A percentile compares a stretch with the other conserved stretches of the same genome.
Evolutionary conservation across 23 red algal genomes (phyloP).

Genomic region (Cyanidium caldarium): DNA sequence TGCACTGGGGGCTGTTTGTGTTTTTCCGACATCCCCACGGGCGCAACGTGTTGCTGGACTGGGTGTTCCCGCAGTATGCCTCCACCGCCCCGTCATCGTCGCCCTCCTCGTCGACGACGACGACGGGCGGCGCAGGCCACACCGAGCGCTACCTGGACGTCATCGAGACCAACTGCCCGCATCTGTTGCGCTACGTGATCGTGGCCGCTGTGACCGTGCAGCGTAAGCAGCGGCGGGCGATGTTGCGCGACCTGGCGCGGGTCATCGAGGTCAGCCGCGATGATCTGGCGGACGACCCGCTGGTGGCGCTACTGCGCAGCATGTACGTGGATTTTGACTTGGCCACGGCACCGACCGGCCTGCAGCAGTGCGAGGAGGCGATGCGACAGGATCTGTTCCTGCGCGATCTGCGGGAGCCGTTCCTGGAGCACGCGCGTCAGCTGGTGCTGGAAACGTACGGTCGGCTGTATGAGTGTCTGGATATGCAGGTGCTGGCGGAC

Average conservation of each 20-base stretch:
- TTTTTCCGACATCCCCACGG: slow-evolving; percentile 78
- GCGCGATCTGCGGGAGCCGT: slow-evolving; percentile 46
- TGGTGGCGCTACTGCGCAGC: slow-evolving; percentile 72
- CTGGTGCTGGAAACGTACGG: slow-evolving; percentile 94
- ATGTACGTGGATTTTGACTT: slow-evolving; percentile 94
- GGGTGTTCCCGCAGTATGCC: slow-evolving; percentile 70
- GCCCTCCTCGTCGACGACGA: background rate
- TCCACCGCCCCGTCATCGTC: too few species aligned
- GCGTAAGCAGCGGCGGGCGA: slow-evolving; percentile 20
- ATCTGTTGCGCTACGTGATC: slow-evolving; percentile 90
- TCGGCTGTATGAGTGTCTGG: slow-evolving; percentile 81
- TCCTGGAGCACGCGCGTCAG: slow-evolving; percentile 61
- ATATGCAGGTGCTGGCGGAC: slow-evolving; percentile 66
- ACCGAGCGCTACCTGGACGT: slow-evolving; percentile 70
- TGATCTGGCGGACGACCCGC: slow-evolving; percentile 54
- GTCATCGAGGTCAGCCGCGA: slow-evolving; percentile 45
- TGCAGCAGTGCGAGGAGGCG: slow-evolving; percentile 76
- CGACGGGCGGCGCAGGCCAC: background rate
- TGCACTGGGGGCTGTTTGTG: slow-evolving; percentile 96
- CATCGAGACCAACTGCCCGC: slow-evolving; percentile 95
- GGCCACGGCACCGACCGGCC: slow-evolving; percentile 58
- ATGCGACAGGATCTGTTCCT: slow-evolving; percentile 74
- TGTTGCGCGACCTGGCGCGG: slow-evolving; percentile 65
- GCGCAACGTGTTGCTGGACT: slow-evolving; percentile 54
- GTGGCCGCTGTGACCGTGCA: slow-evolving; percentile 55